phyloP scores from a whole-genome alignment of 202 grass and related monocot species.

The Setaria viridis region DNA sequence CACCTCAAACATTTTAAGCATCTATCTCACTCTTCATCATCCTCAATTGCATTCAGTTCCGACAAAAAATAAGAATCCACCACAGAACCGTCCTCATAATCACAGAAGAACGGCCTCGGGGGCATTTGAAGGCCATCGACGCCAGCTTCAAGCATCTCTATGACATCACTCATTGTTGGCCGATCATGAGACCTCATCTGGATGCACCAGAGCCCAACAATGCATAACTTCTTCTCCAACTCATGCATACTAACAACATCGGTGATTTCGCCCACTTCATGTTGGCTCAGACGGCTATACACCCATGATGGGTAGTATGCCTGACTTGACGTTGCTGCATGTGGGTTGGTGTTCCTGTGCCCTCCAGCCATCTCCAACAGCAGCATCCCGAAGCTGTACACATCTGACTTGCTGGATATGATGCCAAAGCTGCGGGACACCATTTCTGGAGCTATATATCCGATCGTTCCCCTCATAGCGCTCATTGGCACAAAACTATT shows the following conservation, averaged over 20 bases:
- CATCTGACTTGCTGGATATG: slow-evolving; percentile 44
- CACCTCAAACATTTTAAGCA: too few species aligned
- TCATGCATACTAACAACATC: slow-evolving; percentile 33
- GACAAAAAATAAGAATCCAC: too few species aligned
- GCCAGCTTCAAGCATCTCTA: slow-evolving; percentile 51
- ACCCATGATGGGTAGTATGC: slow-evolving; percentile 39
- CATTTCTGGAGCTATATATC: slow-evolving; percentile 54
- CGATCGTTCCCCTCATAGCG: slow-evolving; percentile 31
- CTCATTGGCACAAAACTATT: slow-evolving; percentile 45
- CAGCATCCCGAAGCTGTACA: slow-evolving; percentile 59
- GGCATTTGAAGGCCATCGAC: slow-evolving; percentile 23
- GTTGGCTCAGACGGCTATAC: slow-evolving; percentile 17
- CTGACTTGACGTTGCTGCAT: neutral
- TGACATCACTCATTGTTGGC: slow-evolving; percentile 45
- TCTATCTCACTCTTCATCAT: too few species aligned
- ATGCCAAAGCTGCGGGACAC: slow-evolving; percentile 49
- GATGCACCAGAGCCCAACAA: slow-evolving; percentile 51
- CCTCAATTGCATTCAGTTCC: too few species aligned
- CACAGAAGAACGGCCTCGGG: slow-evolving; percentile 53
- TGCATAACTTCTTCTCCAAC: slow-evolving; percentile 50
- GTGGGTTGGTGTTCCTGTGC: slow-evolving; percentile 6
- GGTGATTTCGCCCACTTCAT: slow-evolving; percentile 7
- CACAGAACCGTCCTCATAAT: neutral
- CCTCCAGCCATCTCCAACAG: slow-evolving; percentile 51
- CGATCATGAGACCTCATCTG: slow-evolving; percentile 51